Base-by-base conservation (phyloP, 2,329 filamentous ascomycete species). In the Ilyonectria robusta region DNA sequence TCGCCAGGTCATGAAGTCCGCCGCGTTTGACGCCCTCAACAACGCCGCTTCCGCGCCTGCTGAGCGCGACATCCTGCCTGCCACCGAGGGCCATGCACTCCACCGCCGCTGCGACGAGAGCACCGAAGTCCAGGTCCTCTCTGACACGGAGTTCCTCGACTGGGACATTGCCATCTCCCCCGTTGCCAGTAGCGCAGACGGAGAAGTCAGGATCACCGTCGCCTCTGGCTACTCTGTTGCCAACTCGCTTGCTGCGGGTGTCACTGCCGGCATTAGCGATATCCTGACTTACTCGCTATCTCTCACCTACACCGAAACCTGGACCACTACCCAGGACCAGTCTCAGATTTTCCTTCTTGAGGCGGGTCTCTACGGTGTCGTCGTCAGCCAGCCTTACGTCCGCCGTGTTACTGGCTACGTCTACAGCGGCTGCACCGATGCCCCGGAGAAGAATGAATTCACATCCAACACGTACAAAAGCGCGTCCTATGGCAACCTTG, bases 351-450 rank as follows among this genome's bases (percentile, higher is more conserved):
- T 73, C 7, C 44, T 51, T 1, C 67, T 73, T 6, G 69, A 69
- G 0, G 70, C 65, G 0, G 60, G 60, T 4, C 60, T 72, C 6
- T 66, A 70, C 6, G 71, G 71, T 2, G 55, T 73, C 29, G 71
- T 73, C 6, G 71, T 73, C 42, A 73, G 71, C n/a, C 71, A 73
- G 69, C 71, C 71, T 9, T 74, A 74, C 11, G 71, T 73, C 0
- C 65, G 70, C 42, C 71, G 71, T 2, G 37, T 73, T 2, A 37
- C 67, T 42, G 71, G 71, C 2, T 61, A 67, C 26, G 59, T 71
- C 26, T 35, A 69, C 5, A 54, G 62, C 29, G 71, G 71, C 0
- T 73, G 71, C 29, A 72, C 67, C 3, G 70, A 70, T n/a, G 58
- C 53, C 19, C 44, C 61, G 0, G 44, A 58, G 17, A 74, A 64